phyloP scores from a whole-genome alignment of 75 land plant genomes.

The Cunninghamia lanceolata region DNA sequence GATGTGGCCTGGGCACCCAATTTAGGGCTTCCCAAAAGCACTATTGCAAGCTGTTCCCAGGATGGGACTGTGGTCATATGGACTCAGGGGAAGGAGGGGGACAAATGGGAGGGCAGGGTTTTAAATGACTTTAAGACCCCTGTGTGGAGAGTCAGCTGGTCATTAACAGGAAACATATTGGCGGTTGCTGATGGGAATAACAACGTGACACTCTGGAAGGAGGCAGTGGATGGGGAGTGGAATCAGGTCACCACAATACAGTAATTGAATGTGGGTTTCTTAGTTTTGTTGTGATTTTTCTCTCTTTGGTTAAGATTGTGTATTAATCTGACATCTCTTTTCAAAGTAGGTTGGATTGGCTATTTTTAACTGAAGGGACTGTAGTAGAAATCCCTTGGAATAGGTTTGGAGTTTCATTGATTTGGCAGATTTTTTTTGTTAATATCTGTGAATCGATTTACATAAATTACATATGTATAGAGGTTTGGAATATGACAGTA shows the following conservation, averaged over 20 bases:
- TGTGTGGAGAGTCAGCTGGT: slow-evolving; percentile 83
- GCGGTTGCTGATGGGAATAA: slow-evolving; percentile 73
- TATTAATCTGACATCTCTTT: not conserved
- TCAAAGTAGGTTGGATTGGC: not conserved
- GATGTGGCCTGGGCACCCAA: slow-evolving; percentile 89
- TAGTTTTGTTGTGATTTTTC: not conserved
- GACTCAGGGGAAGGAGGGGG: slow-evolving; percentile 79
- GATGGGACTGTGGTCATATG: slow-evolving; percentile 77
- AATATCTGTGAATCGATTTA: not conserved
- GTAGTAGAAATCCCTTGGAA: not conserved
- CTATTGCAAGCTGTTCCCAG: slow-evolving; percentile 79
- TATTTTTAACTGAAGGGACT: not conserved
- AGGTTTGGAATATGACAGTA: not conserved
- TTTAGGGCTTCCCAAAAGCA: slow-evolving; percentile 66
- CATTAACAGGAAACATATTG: slow-evolving; percentile 69
- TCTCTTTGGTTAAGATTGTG: too few species aligned
- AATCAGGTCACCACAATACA: slow-evolving; percentile 69
- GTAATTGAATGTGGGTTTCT: slow-evolving; percentile 11
- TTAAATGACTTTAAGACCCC: slow-evolving; percentile 65
- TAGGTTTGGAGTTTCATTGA: not conserved
- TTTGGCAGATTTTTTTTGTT: not conserved
- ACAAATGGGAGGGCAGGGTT: slow-evolving; percentile 63
- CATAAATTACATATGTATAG: not conserved
- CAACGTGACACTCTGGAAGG: slow-evolving; percentile 79
- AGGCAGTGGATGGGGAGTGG: slow-evolving; percentile 84